phyloP scores from a whole-genome alignment of 768 basidiomycete species.

The Boletellus emodensis region DNA sequence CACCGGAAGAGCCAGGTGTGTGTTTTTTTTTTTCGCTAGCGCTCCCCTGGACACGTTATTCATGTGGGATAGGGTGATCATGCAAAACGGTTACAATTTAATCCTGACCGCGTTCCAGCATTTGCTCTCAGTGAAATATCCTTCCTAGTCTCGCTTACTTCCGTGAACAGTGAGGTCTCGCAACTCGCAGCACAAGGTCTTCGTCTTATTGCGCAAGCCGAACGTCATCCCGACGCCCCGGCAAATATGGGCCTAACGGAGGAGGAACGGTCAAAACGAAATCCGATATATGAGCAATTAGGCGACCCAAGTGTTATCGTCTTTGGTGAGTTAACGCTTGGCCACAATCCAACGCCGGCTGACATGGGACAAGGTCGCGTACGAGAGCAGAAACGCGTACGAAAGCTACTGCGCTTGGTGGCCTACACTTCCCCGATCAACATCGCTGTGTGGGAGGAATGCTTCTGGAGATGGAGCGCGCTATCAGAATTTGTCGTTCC shows the following conservation, averaged over 20 bases:
- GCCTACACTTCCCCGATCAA: conserved; percentile 63
- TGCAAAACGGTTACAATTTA: conserved; percentile 47
- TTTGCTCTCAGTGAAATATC: conserved; percentile 71
- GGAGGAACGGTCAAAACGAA: conserved; percentile 63
- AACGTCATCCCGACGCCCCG: conserved; percentile 58
- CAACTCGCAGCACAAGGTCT: conserved; percentile 65
- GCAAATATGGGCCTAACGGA: conserved; percentile 47
- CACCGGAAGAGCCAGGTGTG: conserved; percentile 46
- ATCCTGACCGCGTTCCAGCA: conserved; percentile 52
- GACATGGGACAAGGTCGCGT: conserved; percentile 53
- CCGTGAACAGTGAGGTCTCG: conserved; percentile 63
- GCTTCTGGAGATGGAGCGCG: conserved; percentile 69
- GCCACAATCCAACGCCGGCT: not conserved
- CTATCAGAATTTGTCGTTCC: conserved; percentile 58
- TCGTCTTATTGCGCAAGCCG: conserved; percentile 63
- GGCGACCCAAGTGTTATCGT: conserved; percentile 71
- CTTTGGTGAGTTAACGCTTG: conserved; percentile 49
- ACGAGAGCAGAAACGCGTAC: conserved; percentile 74
- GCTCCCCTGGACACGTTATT: not conserved
- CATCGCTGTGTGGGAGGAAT: conserved; percentile 79
- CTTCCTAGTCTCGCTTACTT: conserved; percentile 66
- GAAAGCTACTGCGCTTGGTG: conserved; percentile 64
- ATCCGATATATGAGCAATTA: conserved; percentile 72
- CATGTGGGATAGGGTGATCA: conserved; percentile 35
- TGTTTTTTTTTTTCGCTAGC: conserved; percentile 2